A percentile compares a stretch with the other conserved stretches of the same genome.
Evolutionary conservation across 768 basidiomycete genomes (phyloP).

Genomic region (Termitomyces sp.): DNA sequence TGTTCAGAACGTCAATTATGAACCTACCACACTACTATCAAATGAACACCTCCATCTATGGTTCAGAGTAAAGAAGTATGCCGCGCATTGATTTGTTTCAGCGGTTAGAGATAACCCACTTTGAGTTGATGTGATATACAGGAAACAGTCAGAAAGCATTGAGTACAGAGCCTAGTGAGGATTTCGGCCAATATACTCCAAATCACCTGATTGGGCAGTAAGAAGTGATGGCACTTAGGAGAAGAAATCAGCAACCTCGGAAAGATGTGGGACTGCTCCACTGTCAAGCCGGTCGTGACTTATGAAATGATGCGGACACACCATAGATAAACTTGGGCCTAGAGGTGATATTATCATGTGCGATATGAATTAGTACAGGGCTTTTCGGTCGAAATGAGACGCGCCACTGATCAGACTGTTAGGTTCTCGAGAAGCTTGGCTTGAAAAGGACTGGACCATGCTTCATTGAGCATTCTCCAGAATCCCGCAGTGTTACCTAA

Average conservation of each 20-base stretch:
- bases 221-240: neutral
- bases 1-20: neutral
- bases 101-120: neutral
- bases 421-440: neutral
- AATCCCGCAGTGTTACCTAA: neutral
- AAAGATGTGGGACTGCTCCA: neutral
- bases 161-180: no score
- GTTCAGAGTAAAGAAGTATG: neutral
- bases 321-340: neutral
- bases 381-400: neutral
- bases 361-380: neutral
- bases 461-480: neutral
- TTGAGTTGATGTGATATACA: neutral
- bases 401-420: neutral
- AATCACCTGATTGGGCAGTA: neutral
- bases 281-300: neutral
- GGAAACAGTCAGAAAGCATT: neutral
- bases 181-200: neutral
- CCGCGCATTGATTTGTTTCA: neutral
- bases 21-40: neutral
- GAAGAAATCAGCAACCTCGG: slow-evolving; percentile 1
- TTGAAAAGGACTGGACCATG: neutral
- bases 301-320: neutral
- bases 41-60: no score
- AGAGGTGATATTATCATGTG: neutral